Evolutionary conservation across 371 early-diverging fungal species (phyloP).

Genomic region (Mucor piriformis): DNA sequence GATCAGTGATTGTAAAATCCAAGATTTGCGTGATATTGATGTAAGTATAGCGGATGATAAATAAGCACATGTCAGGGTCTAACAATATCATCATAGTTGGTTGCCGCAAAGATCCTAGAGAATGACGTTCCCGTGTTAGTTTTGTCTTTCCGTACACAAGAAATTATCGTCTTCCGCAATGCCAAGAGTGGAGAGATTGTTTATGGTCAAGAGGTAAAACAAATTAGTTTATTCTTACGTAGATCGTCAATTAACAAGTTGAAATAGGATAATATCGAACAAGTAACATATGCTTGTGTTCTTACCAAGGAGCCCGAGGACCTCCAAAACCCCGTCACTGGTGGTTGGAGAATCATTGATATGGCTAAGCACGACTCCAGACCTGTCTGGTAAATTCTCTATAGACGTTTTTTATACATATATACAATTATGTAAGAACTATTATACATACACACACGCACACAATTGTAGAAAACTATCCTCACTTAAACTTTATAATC

Average conservation of each 20-base stretch:
- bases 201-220: constrained; percentile 75
- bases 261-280: constrained; percentile 79
- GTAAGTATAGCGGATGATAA: constrained; percentile 28
- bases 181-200: constrained; percentile 81
- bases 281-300: constrained; percentile 84
- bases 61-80: neutral
- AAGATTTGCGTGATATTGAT: constrained; percentile 92
- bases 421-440: neutral
- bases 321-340: constrained; percentile 83
- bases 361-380: constrained; percentile 82
- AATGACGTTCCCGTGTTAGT: constrained; percentile 90
- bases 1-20: constrained; percentile 88
- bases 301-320: constrained; percentile 89
- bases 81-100: constrained; percentile 35
- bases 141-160: constrained; percentile 91
- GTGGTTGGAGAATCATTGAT: constrained; percentile 92
- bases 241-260: neutral
- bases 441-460: neutral
- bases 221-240: neutral
- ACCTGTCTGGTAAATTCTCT: constrained; percentile 59
- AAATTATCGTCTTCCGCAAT: constrained; percentile 92
- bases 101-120: constrained; percentile 87
- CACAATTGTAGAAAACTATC: neutral
- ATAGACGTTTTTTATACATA: neutral
- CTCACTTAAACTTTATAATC: neutral